Percentiles rank a stretch among this genome's conserved stretches.
These are phyloP conservation scores for Ceratobasidium sp. DNA, from an alignment of 1,284 basidiomycete species.

Conservation along the genomic window DNA sequence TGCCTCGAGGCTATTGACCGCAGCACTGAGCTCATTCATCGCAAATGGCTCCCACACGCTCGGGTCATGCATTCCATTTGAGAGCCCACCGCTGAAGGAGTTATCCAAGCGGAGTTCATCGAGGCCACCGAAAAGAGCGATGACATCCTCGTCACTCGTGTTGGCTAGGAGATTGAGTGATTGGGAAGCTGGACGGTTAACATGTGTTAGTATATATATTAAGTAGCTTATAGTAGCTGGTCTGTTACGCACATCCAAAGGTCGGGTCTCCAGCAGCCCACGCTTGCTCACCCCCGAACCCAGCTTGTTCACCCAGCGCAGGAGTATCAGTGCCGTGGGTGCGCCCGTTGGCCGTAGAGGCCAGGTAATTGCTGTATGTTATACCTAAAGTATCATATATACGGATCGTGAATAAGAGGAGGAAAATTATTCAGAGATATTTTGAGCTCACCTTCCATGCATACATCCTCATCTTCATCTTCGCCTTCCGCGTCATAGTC, in stretches of 20 bases:
- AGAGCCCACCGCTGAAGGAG: too few relatives aligned
- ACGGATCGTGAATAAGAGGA: too few relatives aligned
- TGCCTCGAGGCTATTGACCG: neutral
- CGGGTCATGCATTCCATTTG: too few relatives aligned
- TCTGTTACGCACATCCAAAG: neutral
- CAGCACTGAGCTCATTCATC: too few relatives aligned
- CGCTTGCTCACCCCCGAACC: too few relatives aligned
- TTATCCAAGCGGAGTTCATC: neutral
- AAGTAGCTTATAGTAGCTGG: neutral
- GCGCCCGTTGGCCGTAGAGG: too few relatives aligned
- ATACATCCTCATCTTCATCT: conserved; percentile 16
- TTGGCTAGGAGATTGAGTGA: neutral
- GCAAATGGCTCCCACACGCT: too few relatives aligned
- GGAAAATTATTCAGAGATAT: too few relatives aligned
- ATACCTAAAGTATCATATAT: too few relatives aligned
- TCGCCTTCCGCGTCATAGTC: conserved; percentile 30
- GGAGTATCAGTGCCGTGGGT: too few relatives aligned
- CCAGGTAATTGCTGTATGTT: too few relatives aligned
- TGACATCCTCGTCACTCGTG: neutral
- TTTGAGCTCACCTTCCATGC: conserved; percentile 1
- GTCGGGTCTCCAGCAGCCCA: neutral
- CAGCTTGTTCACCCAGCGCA: too few relatives aligned
- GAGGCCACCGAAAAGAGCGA: neutral
- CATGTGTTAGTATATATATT: neutral
- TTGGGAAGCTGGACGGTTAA: conserved; percentile 1